Percentiles rank a stretch among this genome's conserved stretches.
Evolutionary conservation across 2,329 filamentous ascomycete species (phyloP).

Genomic region (Exophiala mesophila): DNA sequence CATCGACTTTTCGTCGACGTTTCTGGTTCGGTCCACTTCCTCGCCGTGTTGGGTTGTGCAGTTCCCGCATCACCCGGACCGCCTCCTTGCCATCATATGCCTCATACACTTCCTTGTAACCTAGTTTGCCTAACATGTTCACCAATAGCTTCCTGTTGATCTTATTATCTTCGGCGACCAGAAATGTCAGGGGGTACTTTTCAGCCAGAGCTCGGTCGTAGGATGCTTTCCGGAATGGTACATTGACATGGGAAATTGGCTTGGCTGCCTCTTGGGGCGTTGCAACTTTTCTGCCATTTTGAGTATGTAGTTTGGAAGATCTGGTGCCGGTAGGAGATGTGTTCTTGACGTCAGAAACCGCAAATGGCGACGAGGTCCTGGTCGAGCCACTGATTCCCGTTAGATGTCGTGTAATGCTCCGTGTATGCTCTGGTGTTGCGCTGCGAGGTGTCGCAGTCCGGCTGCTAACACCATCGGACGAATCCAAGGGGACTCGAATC

Average conservation of each 20-base stretch:
- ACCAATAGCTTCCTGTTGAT: slow-evolving; percentile 65
- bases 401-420: slow-evolving; percentile 4
- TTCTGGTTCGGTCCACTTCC: slow-evolving; percentile 8
- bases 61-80: slow-evolving; percentile 54
- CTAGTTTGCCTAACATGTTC: slow-evolving; percentile 62
- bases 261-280: not conserved
- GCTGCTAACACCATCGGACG: slow-evolving; percentile 45
- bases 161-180: slow-evolving; percentile 68
- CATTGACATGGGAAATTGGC: not conserved
- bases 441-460: slow-evolving; percentile 47
- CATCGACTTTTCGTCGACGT: slow-evolving; percentile 45
- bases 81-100: slow-evolving; percentile 66
- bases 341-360: not conserved
- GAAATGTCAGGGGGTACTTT: slow-evolving; percentile 60
- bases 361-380: slow-evolving; percentile 32
- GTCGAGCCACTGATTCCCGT: slow-evolving; percentile 5
- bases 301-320: not conserved
- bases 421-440: slow-evolving; percentile 32
- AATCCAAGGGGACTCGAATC: slow-evolving; percentile 58
- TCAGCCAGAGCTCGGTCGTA: slow-evolving; percentile 53
- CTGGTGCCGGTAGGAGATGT: not conserved
- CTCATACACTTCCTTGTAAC: slow-evolving; percentile 59
- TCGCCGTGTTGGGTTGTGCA: slow-evolving; percentile 28
- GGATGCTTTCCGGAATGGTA: slow-evolving; percentile 7
- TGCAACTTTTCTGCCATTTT: not conserved